Conservation (phyloP, 257 asterid species). For the Nicotiana obtusifolia region DNA sequence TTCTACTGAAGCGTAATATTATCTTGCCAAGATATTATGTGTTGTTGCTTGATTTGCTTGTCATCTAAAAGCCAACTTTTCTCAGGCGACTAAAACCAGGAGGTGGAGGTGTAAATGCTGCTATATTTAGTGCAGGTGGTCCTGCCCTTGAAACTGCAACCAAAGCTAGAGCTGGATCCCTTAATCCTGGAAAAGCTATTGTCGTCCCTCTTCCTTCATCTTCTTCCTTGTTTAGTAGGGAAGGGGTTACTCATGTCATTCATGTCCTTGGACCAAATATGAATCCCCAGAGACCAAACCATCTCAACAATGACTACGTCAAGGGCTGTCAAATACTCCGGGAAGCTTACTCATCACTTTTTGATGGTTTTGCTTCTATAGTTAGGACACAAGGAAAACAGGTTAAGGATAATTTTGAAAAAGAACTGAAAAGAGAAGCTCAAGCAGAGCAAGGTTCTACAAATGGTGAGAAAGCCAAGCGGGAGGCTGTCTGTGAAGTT, state of each 20-base stretch:
- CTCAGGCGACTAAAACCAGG: slow-evolving; percentile 86
- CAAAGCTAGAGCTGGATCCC: slow-evolving; percentile 57
- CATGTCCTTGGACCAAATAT: slow-evolving; percentile 98
- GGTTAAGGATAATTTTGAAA: slow-evolving; percentile 10
- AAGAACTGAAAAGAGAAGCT: slow-evolving; percentile 15
- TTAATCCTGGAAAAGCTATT: slow-evolving; percentile 66
- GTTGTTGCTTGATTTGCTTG: slow-evolving; percentile 13
- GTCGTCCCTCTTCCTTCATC: slow-evolving; percentile 68
- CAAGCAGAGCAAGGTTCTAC: slow-evolving; percentile 13
- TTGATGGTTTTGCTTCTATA: slow-evolving; percentile 67
- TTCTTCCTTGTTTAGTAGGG: slow-evolving; percentile 60
- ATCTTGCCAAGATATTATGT: background rate
- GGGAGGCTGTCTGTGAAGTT: slow-evolving; percentile 35
- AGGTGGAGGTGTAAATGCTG: slow-evolving; percentile 96
- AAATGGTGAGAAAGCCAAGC: slow-evolving; percentile 42
- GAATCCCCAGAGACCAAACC: slow-evolving; percentile 86
- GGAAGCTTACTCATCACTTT: slow-evolving; percentile 78
- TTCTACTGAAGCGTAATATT: background rate
- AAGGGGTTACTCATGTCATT: slow-evolving; percentile 80
- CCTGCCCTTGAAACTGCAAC: slow-evolving; percentile 65
- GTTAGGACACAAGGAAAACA: slow-evolving; percentile 21
- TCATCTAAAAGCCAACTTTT: slow-evolving; percentile 31
- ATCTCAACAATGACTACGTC: slow-evolving; percentile 61
- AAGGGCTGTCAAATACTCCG: slow-evolving; percentile 69
- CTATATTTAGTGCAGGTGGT: slow-evolving; percentile 82